Evolutionary conservation across 2,329 filamentous ascomycete species (phyloP).

Genomic region (Trichophyton schoenleinii): DNA sequence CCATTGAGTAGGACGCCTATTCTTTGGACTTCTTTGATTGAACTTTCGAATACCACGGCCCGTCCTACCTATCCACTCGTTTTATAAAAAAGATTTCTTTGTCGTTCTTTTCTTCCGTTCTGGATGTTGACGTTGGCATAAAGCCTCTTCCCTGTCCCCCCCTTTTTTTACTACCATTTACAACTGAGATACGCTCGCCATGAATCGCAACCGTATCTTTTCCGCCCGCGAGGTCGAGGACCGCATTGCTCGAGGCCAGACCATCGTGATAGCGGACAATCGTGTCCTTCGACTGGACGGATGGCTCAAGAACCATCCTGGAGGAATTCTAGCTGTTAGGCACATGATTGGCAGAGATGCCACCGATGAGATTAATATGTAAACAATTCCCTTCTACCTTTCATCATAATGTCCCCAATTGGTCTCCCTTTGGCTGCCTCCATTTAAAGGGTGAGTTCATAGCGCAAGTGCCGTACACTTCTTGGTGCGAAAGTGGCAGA

Average conservation of each 20-base stretch:
- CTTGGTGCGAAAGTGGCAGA: background rate
- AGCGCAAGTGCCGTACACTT: background rate
- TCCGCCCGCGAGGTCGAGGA: conserved; percentile 59
- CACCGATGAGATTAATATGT: conserved; percentile 87
- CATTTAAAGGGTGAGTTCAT: background rate
- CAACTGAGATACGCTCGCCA: background rate
- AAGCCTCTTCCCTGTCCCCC: background rate
- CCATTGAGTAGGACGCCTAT: background rate
- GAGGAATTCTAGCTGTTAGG: conserved; percentile 75
- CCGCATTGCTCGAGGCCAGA: conserved; percentile 67
- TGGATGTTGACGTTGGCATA: background rate
- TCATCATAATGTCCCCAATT: background rate
- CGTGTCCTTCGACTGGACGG: conserved; percentile 75
- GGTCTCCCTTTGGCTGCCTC: background rate
- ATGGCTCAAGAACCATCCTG: conserved; percentile 82
- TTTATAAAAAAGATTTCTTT: background rate
- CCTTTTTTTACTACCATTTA: background rate
- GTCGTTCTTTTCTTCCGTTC: background rate
- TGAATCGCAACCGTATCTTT: conserved; percentile 28
- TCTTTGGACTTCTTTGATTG: background rate
- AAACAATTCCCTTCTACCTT: conserved; percentile 24
- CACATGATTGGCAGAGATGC: conserved; percentile 92
- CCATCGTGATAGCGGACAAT: conserved; percentile 66
- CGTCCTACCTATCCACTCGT: background rate
- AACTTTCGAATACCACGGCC: background rate